A percentile compares a stretch with the other conserved stretches of the same genome.
Evolutionary conservation across 2,329 filamentous ascomycete species (phyloP).

Genomic region (Cercospora sp.): DNA sequence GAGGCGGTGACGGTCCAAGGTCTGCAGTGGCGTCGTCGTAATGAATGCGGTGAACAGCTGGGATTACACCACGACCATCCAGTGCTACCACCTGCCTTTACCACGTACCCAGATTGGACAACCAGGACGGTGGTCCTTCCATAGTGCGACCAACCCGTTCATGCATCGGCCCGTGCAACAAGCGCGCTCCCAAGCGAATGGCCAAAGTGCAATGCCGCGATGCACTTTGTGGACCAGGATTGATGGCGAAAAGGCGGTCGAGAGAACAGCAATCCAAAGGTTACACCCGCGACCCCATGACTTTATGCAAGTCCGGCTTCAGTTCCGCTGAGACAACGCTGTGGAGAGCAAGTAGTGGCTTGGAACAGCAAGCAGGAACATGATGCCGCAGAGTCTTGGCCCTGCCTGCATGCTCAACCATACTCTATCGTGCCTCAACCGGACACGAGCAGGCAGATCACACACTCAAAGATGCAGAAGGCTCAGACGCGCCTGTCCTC

Average conservation of each 20-base stretch:
- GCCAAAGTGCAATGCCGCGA: neutral
- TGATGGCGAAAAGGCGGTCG: neutral
- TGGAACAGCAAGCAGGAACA: neutral
- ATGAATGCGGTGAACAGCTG: neutral
- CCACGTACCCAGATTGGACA: neutral
- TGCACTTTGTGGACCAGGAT: neutral
- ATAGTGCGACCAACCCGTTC: neutral
- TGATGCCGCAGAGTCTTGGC: neutral
- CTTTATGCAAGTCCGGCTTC: neutral
- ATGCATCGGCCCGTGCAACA: neutral
- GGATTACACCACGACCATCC: neutral
- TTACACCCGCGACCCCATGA: neutral
- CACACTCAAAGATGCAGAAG: neutral
- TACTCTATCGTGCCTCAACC: neutral
- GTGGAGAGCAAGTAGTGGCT: neutral
- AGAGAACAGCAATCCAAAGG: neutral
- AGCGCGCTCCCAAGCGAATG: neutral
- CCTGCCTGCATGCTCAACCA: neutral
- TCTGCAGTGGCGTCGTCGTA: neutral
- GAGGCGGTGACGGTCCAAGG: neutral
- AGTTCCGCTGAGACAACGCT: neutral
- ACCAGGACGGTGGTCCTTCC: neutral
- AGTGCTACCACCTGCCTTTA: neutral
- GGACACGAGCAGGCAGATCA: neutral
- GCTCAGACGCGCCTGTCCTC: neutral